Evolutionary conservation across 2,329 filamentous ascomycete species (phyloP).

Genomic region (Phyllosticta citribraziliensis): DNA sequence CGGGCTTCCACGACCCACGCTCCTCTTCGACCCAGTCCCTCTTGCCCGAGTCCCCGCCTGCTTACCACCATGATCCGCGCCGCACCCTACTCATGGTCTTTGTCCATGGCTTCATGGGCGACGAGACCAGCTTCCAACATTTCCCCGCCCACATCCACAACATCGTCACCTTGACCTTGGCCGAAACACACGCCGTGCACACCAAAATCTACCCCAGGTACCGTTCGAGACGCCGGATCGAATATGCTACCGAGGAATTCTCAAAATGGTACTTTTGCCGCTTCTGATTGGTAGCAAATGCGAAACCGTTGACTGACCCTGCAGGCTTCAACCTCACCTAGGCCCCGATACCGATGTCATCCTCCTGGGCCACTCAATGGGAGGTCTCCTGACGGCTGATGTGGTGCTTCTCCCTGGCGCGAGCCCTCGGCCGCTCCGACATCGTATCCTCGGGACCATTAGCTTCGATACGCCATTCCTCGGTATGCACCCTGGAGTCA

Average conservation of each 20-base stretch:
- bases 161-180: slow-evolving; percentile 55
- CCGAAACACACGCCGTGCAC: slow-evolving; percentile 68
- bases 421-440: slow-evolving; percentile 44
- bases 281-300: slow-evolving; percentile 9
- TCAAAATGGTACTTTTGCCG: slow-evolving; percentile 53
- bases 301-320: neutral
- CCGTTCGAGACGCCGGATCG: slow-evolving; percentile 62
- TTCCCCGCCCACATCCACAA: slow-evolving; percentile 84
- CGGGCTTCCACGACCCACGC: slow-evolving; percentile 32
- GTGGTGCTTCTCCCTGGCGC: slow-evolving; percentile 51
- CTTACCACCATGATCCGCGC: slow-evolving; percentile 20
- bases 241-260: slow-evolving; percentile 71
- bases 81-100: slow-evolving; percentile 65
- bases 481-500: slow-evolving; percentile 79
- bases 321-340: slow-evolving; percentile 66
- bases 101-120: slow-evolving; percentile 85
- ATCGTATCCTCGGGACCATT: slow-evolving; percentile 69
- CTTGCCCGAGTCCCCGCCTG: slow-evolving; percentile 24
- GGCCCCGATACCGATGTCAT: slow-evolving; percentile 65
- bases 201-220: slow-evolving; percentile 79
- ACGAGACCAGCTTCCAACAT: slow-evolving; percentile 75
- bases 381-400: slow-evolving; percentile 73
- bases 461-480: slow-evolving; percentile 81
- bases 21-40: slow-evolving; percentile 39
- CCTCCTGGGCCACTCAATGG: slow-evolving; percentile 82